These are phyloP conservation scores for Borovskyia barvae DNA, from an alignment of 208 protist species.

Conservation along the genomic window DNA sequence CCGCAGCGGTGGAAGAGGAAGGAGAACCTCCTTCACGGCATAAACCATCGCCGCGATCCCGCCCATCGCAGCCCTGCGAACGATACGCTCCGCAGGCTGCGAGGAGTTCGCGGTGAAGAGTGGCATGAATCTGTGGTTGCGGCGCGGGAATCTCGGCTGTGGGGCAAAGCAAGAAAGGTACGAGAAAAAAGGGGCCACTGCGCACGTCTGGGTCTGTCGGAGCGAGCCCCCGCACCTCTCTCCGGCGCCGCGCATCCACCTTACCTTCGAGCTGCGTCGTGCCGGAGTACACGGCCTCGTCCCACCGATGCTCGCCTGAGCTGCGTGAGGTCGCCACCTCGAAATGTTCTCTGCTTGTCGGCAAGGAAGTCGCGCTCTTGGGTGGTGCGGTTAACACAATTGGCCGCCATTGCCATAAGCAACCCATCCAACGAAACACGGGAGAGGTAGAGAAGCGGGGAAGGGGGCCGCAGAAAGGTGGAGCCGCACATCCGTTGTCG, in stretches of 20 bases:
- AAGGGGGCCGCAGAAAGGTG: slow-evolving; percentile 13
- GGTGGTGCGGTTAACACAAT: too few species aligned
- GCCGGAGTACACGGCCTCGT: too few species aligned
- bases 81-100: background rate
- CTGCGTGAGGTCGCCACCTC: too few species aligned
- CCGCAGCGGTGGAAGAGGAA: too few species aligned
- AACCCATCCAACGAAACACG: slow-evolving; percentile 40
- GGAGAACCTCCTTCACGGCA: too few species aligned
- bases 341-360: too few species aligned
- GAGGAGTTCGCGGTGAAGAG: background rate
- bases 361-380: too few species aligned
- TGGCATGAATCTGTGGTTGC: slow-evolving; percentile 8
- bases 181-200: slow-evolving; percentile 14
- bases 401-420: slow-evolving; percentile 76
- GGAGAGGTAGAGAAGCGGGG: slow-evolving; percentile 35
- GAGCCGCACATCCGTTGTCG: background rate
- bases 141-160: slow-evolving; percentile 9
- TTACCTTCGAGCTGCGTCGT: too few species aligned
- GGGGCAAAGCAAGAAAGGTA: slow-evolving; percentile 59
- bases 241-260: background rate
- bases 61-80: too few species aligned
- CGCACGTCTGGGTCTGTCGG: background rate
- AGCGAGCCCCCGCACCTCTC: background rate
- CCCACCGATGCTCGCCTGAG: too few species aligned
- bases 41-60: too few species aligned